Conservation (phyloP, 306 rosid genomes). For the Citrullus colocynthis region DNA sequence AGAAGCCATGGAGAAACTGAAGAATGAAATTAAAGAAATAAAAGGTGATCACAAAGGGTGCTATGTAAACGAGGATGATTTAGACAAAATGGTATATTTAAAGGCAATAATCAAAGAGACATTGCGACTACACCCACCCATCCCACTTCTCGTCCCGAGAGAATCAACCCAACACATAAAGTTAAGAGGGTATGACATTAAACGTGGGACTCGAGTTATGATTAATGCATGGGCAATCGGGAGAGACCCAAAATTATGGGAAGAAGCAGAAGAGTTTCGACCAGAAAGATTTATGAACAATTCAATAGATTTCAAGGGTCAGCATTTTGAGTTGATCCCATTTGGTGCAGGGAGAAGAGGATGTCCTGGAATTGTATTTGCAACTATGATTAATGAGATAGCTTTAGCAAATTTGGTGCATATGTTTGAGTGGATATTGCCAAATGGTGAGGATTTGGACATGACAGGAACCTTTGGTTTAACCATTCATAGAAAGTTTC, state of each 20-base stretch:
- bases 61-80: constrained; percentile 21
- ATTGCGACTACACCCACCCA: constrained; percentile 25
- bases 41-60: constrained; percentile 14
- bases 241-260: constrained; percentile 25
- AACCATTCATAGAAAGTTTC: neutral
- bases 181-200: constrained; percentile 6
- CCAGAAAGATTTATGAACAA: constrained; percentile 23
- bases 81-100: constrained; percentile 24
- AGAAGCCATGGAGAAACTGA: constrained; percentile 18
- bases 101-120: constrained; percentile 40
- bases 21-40: constrained; percentile 26
- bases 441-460: constrained; percentile 23
- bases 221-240: constrained; percentile 32
- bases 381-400: constrained; percentile 9
- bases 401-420: constrained; percentile 17
- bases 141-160: constrained; percentile 30
- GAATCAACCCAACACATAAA: constrained; percentile 10
- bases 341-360: constrained; percentile 36
- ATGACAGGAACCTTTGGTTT: constrained; percentile 17
- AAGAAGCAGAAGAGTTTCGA: constrained; percentile 19
- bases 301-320: constrained; percentile 19
- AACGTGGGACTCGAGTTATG: neutral
- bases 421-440: constrained; percentile 18
- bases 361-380: constrained; percentile 25
- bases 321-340: constrained; percentile 21